phyloP scores from a whole-genome alignment of 108 stramenopile genomes.

The Cyclotella baltica region DNA sequence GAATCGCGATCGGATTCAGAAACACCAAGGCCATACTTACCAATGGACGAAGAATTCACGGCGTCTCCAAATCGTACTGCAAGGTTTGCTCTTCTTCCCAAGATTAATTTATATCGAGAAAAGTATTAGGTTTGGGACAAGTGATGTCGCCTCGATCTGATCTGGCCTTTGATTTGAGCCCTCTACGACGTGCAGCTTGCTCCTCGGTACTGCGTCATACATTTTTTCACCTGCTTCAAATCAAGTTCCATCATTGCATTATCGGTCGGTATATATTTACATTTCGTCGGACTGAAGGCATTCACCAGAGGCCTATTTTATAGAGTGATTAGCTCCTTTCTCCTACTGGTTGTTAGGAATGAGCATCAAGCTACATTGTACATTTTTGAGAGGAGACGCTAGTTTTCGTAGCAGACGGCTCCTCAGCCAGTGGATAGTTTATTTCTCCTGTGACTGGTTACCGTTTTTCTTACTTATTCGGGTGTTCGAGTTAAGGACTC shows the following conservation, averaged over 20 bases:
- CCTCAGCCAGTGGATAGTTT: neutral
- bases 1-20: neutral
- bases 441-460: neutral
- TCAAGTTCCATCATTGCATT: neutral
- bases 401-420: neutral
- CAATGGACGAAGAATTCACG: neutral
- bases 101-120: constrained; percentile 1
- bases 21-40: neutral
- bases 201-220: neutral
- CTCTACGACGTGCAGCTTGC: neutral
- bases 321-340: neutral
- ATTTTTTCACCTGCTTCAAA: neutral
- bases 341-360: neutral
- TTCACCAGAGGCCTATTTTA: neutral
- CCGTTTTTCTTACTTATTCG: neutral
- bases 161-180: no score
- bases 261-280: neutral
- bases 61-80: neutral
- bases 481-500: neutral
- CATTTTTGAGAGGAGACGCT: neutral
- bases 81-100: constrained; percentile 1
- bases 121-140: neutral
- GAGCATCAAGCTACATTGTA: neutral
- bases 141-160: no score
- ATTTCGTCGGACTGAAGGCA: no score